Evolutionary conservation across 139 green algal genomes (phyloP).

Genomic region (Chlamydomonas sphaeroides): DNA sequence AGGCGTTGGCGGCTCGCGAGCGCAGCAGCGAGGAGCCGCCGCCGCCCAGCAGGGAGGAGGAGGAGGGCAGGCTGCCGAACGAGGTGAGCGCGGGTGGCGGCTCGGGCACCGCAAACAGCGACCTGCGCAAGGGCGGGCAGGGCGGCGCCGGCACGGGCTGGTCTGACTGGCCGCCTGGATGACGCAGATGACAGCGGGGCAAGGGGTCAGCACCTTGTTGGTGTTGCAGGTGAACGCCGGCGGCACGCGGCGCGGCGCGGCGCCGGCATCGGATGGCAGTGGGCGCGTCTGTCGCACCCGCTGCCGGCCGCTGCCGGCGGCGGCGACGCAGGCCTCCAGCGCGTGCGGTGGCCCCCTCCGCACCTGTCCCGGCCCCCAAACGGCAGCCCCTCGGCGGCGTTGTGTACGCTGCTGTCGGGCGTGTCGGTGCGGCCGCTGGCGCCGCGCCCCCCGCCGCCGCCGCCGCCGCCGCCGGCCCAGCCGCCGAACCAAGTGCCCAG

Average conservation of each 20-base stretch:
- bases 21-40: conserved; percentile 32
- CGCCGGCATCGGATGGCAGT: too few relatives aligned
- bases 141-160: background rate
- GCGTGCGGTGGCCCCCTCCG: too few relatives aligned
- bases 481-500: conserved; percentile 3
- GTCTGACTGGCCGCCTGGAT: too few relatives aligned
- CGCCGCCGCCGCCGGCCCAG: background rate
- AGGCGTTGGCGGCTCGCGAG: background rate
- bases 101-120: too few relatives aligned
- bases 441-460: background rate
- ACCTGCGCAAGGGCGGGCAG: too few relatives aligned
- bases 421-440: background rate
- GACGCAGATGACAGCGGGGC: too few relatives aligned
- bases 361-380: conserved; percentile 14
- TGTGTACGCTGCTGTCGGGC: conserved; percentile 12
- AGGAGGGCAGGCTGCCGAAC: conserved; percentile 26
- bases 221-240: too few relatives aligned
- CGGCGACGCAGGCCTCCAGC: too few relatives aligned
- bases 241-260: too few relatives aligned
- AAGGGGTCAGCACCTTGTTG: too few relatives aligned
- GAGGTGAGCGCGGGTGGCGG: background rate
- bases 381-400: background rate
- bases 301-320: too few relatives aligned
- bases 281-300: too few relatives aligned
- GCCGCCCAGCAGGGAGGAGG: conserved; percentile 25